Conservation (phyloP, 1,284 basidiomycete species). For the Bondarzewia mesenterica region DNA sequence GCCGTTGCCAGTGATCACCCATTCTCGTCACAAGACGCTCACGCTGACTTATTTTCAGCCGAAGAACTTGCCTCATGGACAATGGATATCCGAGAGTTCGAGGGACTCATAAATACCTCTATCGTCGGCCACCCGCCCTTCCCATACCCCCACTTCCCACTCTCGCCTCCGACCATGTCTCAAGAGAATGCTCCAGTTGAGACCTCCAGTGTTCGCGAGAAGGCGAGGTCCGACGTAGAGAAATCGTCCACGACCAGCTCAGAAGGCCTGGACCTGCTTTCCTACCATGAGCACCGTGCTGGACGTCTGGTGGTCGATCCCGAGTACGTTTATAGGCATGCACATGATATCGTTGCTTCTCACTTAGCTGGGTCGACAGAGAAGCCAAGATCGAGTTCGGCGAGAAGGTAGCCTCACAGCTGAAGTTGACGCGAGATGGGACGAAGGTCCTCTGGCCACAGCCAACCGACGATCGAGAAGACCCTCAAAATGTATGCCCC, state of each 20-base stretch:
- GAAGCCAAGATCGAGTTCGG: slow-evolving; percentile 49
- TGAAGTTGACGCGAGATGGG: slow-evolving; percentile 40
- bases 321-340: slow-evolving; percentile 24
- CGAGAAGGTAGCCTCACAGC: slow-evolving; percentile 33
- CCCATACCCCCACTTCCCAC: neutral
- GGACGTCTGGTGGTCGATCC: slow-evolving; percentile 59
- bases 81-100: too few relatives aligned
- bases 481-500: slow-evolving; percentile 57
- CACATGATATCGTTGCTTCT: slow-evolving; percentile 12
- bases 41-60: neutral
- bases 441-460: slow-evolving; percentile 54
- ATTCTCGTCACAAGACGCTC: neutral
- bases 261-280: slow-evolving; percentile 32
- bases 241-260: neutral
- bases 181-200: slow-evolving; percentile 3
- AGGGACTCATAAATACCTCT: neutral
- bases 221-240: neutral
- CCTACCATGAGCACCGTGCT: slow-evolving; percentile 46
- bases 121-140: neutral
- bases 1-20: neutral
- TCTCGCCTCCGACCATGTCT: neutral
- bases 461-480: slow-evolving; percentile 52
- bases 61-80: neutral
- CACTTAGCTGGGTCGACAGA: slow-evolving; percentile 23
- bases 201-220: slow-evolving; percentile 5